Base-by-base conservation (phyloP, 1,284 basidiomycete species). In the Irpex sp. region DNA sequence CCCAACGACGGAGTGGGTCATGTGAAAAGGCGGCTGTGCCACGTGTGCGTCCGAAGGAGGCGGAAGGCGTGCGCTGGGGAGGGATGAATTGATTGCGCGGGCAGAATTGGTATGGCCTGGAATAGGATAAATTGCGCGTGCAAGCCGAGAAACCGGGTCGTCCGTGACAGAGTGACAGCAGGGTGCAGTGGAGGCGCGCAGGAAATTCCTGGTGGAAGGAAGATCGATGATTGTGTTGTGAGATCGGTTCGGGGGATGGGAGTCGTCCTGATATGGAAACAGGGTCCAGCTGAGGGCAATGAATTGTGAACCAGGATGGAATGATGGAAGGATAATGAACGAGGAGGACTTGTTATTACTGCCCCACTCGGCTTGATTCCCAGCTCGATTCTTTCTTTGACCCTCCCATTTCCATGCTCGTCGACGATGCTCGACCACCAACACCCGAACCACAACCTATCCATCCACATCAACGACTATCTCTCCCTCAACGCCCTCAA, bases 401-500 rank as follows among this genome's bases (percentile, higher is more conserved):
- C 26, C 33, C 31, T 35, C 31, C 53, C 26, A 19, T 31, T 19
- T 31, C 50, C 50, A 51, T 51, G 50, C 50, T 51, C 9, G 26
- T 31, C 53, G 31, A 55, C 31, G 8, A 55, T 55, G 53, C 53
- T 55, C 53, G 53, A 55, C 53, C 53, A 55, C 26, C 53, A 55
- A 9, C n/a, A 26, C 49, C 9, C 17, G 9, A 9, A 15, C 53
- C 19, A 55, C 53, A 31, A 55, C 53, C 31, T 55, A 31, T 55
- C 53, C 53, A 55, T 55, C 19, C 53, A 31, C 53, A 8, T 55
- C 49, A 13, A 13, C 15, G 53, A 57, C 54, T 36, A 61, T 21
- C 60, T 57, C 60, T 57, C 60, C 54, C 55, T 61, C 61, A 57
- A 61, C 55, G 61, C 43, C 47, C 55, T 61, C 56, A 26, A 47